These are phyloP conservation scores for Leucoagaricus sp. DNA, from an alignment of 1,284 basidiomycete genomes.

Conservation along the genomic window DNA sequence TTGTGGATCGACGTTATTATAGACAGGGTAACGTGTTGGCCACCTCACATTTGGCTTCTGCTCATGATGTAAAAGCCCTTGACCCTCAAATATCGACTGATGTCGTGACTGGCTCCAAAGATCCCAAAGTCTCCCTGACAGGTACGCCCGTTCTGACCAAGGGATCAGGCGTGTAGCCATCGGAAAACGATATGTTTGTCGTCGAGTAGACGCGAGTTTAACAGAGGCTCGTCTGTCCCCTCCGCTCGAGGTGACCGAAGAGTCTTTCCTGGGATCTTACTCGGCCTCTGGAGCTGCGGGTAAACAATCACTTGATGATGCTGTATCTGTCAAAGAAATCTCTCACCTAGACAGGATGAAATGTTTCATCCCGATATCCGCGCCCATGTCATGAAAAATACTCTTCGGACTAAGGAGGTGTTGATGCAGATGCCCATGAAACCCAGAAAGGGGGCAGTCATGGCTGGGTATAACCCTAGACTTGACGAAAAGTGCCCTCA, in stretches of 20 bases:
- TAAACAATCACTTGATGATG: background rate
- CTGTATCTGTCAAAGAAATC: background rate
- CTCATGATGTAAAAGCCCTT: no score
- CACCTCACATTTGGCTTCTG: no score
- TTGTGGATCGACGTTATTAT: background rate
- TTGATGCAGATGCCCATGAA: background rate
- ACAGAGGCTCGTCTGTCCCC: no score
- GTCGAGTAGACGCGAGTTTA: no score
- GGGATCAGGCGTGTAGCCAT: no score
- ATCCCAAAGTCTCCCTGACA: no score
- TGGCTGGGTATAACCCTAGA: constrained; percentile 25
- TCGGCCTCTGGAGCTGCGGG: background rate
- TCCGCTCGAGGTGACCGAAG: no score
- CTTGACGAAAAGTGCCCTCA: constrained; percentile 28
- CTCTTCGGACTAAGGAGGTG: background rate
- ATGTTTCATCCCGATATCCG: background rate
- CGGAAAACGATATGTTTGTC: no score
- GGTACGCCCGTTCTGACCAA: no score
- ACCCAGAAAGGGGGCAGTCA: constrained; percentile 15
- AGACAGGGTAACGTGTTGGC: background rate
- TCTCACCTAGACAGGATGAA: background rate
- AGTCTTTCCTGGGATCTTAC: background rate
- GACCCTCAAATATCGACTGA: no score
- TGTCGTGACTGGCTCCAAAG: no score
- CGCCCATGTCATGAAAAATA: background rate